Evolutionary conservation across 2,329 filamentous ascomycete species (phyloP), one percentile per base, ranked within the genome.

Genomic region (Parastagonospora avenae): DNA sequence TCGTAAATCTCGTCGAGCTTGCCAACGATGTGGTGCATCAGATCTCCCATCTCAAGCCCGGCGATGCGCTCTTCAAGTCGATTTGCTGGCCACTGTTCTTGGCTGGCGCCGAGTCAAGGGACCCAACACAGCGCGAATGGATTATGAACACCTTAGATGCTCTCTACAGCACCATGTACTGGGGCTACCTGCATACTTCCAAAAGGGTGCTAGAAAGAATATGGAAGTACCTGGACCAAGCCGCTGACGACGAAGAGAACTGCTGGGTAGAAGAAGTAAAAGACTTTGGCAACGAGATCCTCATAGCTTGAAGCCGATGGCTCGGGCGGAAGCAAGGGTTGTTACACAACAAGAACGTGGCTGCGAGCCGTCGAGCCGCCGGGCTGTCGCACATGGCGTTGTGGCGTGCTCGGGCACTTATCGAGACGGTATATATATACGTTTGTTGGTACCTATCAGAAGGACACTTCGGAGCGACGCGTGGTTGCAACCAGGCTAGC

Each of bases 61-160:
- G 74, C 2, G 80, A 83, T 59, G 76, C 78, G 6, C 76, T 84
- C 36, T 85, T 83, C 73, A 85, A 84, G 63, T 83, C 80, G 7
- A 83, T 82, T 2, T 80, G 80, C n/a, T 85, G 82, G 82, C 82
- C 83, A 1, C 75, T 82, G 0, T 85, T 85, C 55, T 77, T 85
- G 28, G 81, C 80, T 2, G 83, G 83, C 1, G 82, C 82, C 0
- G 82, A 85, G 59, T 79, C 80, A 3, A 75, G 76, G 36, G 76
- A 81, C 46, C 66, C 71, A 0, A 69, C 73, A 31, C 78, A 78
- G 49, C 74, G 82, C 33, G 73, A 68, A 2, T 84, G 82, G 82
- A 76, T 80, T n/a, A 70, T 82, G 62, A 72, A 78, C 44, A 77
- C 79, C 2, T 55, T 75, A 12, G 63, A 70, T n/a, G 55, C 57